Conservation (phyloP, 352 stramenopile species). For the Pythium scleroteichum region DNA sequence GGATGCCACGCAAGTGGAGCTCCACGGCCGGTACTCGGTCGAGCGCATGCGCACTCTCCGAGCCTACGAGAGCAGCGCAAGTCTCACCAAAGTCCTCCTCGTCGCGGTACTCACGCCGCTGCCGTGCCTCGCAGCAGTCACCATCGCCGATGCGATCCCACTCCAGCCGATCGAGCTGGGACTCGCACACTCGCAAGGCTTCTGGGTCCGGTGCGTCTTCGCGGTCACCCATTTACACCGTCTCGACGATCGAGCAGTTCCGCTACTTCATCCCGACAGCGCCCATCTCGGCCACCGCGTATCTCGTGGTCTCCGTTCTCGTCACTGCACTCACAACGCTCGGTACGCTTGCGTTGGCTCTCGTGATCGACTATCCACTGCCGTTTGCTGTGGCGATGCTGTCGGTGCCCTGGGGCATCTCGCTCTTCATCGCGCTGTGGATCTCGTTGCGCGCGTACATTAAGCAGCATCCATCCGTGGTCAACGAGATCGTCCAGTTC, state of each 20-base stretch:
- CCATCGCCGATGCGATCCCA: background rate
- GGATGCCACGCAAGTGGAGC: slow-evolving; percentile 5
- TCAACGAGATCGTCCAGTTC: background rate
- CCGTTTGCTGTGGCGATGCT: slow-evolving; percentile 1
- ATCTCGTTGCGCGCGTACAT: no score
- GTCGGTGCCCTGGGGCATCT: background rate
- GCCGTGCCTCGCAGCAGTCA: background rate
- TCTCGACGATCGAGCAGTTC: background rate
- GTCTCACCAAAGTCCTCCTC: background rate
- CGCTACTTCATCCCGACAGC: background rate
- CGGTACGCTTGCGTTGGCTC: background rate
- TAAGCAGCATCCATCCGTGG: background rate
- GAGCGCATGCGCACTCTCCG: background rate
- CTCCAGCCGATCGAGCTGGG: background rate
- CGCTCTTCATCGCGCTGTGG: no score
- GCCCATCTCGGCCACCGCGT: background rate
- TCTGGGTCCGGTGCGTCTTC: slow-evolving; percentile 2
- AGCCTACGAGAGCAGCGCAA: background rate
- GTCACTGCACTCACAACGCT: background rate
- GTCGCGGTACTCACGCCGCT: background rate
- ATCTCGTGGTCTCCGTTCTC: background rate
- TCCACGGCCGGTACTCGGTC: slow-evolving; percentile 4
- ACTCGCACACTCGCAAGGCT: background rate
- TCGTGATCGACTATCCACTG: background rate
- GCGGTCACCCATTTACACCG: background rate